Evolutionary conservation across 2,329 filamentous ascomycete species (phyloP).

Genomic region (Hymenoscyphus scutula): DNA sequence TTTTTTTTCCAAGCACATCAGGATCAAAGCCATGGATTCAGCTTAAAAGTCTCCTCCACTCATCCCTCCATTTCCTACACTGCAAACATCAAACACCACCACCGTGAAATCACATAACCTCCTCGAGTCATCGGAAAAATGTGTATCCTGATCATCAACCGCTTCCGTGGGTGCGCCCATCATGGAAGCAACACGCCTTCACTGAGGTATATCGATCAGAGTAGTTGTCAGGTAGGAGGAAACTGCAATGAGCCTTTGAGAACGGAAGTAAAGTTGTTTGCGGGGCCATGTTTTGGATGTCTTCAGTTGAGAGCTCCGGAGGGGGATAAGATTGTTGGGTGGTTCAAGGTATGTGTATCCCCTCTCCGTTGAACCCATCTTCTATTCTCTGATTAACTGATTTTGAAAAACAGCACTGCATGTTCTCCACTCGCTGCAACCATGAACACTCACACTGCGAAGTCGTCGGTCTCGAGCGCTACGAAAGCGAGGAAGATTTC

Average conservation of each 20-base stretch:
- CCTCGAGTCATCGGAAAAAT: not conserved
- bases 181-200: not conserved
- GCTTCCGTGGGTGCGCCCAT: not conserved
- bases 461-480: slow-evolving; percentile 2
- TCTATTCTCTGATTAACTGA: too few relatives aligned
- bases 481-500: slow-evolving; percentile 5
- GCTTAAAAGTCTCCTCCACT: not conserved
- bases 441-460: not conserved
- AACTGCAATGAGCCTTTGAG: not conserved
- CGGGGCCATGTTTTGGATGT: not conserved
- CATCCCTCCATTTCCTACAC: not conserved
- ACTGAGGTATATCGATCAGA: not conserved
- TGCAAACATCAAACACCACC: not conserved
- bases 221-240: not conserved
- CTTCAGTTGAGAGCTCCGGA: not conserved
- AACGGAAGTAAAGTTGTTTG: not conserved
- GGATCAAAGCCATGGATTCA: too few relatives aligned
- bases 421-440: not conserved
- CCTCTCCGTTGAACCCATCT: too few relatives aligned
- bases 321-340: not conserved
- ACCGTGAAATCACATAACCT: not conserved
- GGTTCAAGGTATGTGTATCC: not conserved
- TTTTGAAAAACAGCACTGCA: slow-evolving; percentile 2
- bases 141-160: not conserved
- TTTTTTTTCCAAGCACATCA: too few relatives aligned